A percentile compares a stretch with the other conserved stretches of the same genome.
Conservation (phyloP, 2,329 filamentous ascomycete genomes). For the Fusarium gaditjirri region DNA sequence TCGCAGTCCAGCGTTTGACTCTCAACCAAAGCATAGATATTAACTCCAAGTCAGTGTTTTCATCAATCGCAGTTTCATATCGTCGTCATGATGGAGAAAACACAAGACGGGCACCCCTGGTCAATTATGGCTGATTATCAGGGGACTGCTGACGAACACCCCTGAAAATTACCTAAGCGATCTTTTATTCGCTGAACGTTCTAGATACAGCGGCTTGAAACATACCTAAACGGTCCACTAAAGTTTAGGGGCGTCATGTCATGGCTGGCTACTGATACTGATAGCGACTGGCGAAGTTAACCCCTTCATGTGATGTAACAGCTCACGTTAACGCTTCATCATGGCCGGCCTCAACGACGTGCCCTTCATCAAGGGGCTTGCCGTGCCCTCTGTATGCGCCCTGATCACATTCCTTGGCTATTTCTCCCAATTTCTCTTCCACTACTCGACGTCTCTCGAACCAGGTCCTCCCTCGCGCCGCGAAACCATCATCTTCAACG, state of each 20-base stretch:
- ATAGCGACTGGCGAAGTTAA: slow-evolving; percentile 2
- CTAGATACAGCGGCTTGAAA: slow-evolving; percentile 11
- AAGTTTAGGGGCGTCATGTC: not conserved
- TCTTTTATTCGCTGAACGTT: not conserved
- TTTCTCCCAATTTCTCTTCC: slow-evolving; percentile 77
- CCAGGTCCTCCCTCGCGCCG: slow-evolving; percentile 68
- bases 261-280: not conserved
- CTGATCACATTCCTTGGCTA: slow-evolving; percentile 78
- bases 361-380: slow-evolving; percentile 63
- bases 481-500: slow-evolving; percentile 74
- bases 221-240: slow-evolving; percentile 5
- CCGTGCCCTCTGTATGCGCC: slow-evolving; percentile 73
- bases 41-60: not conserved
- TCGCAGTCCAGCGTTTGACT: slow-evolving; percentile 1
- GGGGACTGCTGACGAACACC: slow-evolving; percentile 35
- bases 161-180: slow-evolving; percentile 37
- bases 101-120: slow-evolving; percentile 16
- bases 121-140: slow-evolving; percentile 25
- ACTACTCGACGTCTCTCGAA: slow-evolving; percentile 60
- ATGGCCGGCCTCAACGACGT: slow-evolving; percentile 58
- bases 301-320: slow-evolving; percentile 23
- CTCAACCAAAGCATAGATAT: not conserved
- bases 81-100: slow-evolving; percentile 30
- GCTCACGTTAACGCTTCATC: slow-evolving; percentile 4
- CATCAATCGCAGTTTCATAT: not conserved